A percentile compares a stretch with the other conserved stretches of the same genome.
Conservation (phyloP, 2,329 filamentous ascomycete species). For the Talaromyces sp. region DNA sequence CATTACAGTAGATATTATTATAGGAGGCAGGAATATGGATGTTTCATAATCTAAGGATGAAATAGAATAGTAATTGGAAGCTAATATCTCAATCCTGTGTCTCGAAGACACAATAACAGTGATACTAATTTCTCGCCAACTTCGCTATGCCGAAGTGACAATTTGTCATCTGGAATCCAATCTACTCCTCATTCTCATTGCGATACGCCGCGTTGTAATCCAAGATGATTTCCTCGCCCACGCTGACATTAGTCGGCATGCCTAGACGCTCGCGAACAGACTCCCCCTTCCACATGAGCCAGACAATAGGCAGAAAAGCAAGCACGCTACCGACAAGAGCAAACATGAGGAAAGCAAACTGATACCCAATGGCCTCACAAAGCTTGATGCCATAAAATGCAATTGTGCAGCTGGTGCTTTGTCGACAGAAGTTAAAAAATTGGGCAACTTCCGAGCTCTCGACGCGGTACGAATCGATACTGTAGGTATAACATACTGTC, state of each 20-base stretch:
- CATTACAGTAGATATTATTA: background rate
- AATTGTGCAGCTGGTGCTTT: slow-evolving; percentile 8
- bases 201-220: slow-evolving; percentile 6
- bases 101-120: background rate
- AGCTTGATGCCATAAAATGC: background rate
- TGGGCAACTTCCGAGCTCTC: slow-evolving; percentile 13
- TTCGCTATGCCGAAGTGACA: background rate
- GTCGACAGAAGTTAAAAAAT: slow-evolving; percentile 14
- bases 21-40: no score
- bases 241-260: slow-evolving; percentile 4
- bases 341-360: slow-evolving; percentile 17
- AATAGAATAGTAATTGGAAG: no score
- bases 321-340: slow-evolving; percentile 13
- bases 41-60: no score
- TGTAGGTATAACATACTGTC: slow-evolving; percentile 22
- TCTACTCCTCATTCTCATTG: background rate
- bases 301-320: slow-evolving; percentile 4
- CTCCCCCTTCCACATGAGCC: slow-evolving; percentile 14
- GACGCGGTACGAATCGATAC: slow-evolving; percentile 14
- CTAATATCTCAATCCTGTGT: background rate
- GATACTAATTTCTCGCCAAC: background rate
- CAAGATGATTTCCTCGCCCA: slow-evolving; percentile 8
- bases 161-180: background rate
- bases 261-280: slow-evolving; percentile 1
- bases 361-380: slow-evolving; percentile 11